Percentiles rank a stretch among this genome's conserved stretches.
Conservation (phyloP, 192 early-diverging fungal genomes). For the Gamsiella multidivaricata region DNA sequence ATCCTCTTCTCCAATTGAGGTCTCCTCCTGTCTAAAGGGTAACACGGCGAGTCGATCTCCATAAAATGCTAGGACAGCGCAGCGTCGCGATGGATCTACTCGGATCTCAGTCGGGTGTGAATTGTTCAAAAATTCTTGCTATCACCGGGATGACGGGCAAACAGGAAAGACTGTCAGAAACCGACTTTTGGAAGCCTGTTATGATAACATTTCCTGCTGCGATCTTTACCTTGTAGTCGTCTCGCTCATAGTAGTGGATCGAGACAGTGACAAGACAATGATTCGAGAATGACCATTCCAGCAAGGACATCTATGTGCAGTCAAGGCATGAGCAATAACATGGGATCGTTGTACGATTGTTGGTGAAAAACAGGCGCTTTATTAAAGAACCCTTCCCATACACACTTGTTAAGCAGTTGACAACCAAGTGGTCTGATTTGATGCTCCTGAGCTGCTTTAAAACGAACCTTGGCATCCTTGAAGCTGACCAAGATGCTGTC, state of each 20-base stretch:
- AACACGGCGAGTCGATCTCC: slow-evolving; percentile 89
- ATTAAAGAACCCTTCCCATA: slow-evolving; percentile 12
- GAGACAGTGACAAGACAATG: slow-evolving; percentile 90
- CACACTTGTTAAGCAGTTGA: neutral
- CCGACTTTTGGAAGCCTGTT: neutral
- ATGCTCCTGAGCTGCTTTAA: too few species aligned
- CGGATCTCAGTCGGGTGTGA: slow-evolving; percentile 70
- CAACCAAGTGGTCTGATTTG: too few species aligned
- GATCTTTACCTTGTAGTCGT: slow-evolving; percentile 78
- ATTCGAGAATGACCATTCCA: slow-evolving; percentile 83
- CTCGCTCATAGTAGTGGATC: slow-evolving; percentile 96
- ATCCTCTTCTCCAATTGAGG: slow-evolving; percentile 63
- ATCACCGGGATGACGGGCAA: neutral
- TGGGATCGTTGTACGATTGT: neutral
- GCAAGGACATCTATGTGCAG: slow-evolving; percentile 83
- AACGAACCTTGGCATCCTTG: slow-evolving; percentile 83
- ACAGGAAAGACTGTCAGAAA: neutral
- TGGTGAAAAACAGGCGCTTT: slow-evolving; percentile 18
- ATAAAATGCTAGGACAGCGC: slow-evolving; percentile 90
- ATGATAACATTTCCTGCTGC: neutral
- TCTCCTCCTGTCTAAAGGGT: slow-evolving; percentile 82
- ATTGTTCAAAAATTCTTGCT: slow-evolving; percentile 77
- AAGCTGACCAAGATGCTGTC: slow-evolving; percentile 84
- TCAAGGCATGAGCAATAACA: neutral
- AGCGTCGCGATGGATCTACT: slow-evolving; percentile 88